A percentile compares a stretch with the other conserved stretches of the same genome.
Conservation (phyloP, 306 rosid genomes). For the Vachellia collinsii region DNA sequence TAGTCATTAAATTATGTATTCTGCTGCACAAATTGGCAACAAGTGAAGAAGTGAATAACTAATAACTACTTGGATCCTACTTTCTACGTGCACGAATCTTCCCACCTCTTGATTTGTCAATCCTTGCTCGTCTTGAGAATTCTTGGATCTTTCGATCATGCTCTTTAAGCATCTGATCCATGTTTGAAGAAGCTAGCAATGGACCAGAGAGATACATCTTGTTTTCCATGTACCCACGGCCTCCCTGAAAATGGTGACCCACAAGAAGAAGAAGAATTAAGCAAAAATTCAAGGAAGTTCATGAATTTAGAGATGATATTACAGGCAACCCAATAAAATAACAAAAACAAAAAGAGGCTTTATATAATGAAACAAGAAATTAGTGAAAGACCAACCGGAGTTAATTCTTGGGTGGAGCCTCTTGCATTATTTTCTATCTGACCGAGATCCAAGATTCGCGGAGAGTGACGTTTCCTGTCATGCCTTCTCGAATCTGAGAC, state of each 20-base stretch:
- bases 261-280: slow-evolving; percentile 3
- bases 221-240: slow-evolving; percentile 60
- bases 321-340: background rate
- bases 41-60: background rate
- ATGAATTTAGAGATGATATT: background rate
- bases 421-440: slow-evolving; percentile 58
- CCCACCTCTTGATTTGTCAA: slow-evolving; percentile 47
- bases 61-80: slow-evolving; percentile 25
- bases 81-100: slow-evolving; percentile 40
- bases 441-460: slow-evolving; percentile 40
- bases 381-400: slow-evolving; percentile 58
- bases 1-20: slow-evolving; percentile 29
- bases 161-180: slow-evolving; percentile 83
- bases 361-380: background rate
- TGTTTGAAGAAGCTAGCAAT: slow-evolving; percentile 60
- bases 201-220: slow-evolving; percentile 94
- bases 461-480: slow-evolving; percentile 48
- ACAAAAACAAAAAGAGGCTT: background rate
- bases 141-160: slow-evolving; percentile 87
- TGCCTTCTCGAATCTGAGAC: slow-evolving; percentile 58
- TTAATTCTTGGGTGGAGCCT: slow-evolving; percentile 47
- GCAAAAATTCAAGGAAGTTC: background rate
- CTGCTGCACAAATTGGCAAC: slow-evolving; percentile 29
- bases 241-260: slow-evolving; percentile 53
- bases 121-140: slow-evolving; percentile 70